Evolutionary conservation across 257 asterid genomes (phyloP).

Genomic region (Solanum bukasovii): DNA sequence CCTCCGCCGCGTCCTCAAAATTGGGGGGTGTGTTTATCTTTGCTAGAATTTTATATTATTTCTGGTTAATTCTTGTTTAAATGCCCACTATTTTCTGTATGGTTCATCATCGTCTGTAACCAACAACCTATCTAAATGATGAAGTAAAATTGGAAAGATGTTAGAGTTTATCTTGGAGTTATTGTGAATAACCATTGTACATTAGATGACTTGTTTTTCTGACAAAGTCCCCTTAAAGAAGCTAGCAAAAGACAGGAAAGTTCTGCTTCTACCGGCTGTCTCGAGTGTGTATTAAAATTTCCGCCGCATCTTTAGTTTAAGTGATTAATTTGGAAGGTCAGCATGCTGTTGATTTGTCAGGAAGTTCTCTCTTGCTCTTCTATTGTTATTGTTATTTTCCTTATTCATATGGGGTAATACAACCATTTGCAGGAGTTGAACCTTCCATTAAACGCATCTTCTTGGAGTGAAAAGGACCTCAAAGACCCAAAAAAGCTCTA

Average conservation of each 20-base stretch:
- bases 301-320: not conserved
- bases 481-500: slow-evolving; percentile 86
- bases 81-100: not conserved
- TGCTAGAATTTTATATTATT: not conserved
- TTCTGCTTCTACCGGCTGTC: not conserved
- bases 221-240: not conserved
- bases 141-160: not conserved
- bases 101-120: not conserved
- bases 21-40: slow-evolving; percentile 63
- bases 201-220: not conserved
- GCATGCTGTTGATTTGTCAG: not conserved
- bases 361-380: not conserved
- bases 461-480: slow-evolving; percentile 78
- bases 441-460: slow-evolving; percentile 71
- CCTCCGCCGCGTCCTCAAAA: slow-evolving; percentile 79
- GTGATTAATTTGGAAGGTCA: not conserved
- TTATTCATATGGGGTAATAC: not conserved
- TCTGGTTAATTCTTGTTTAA: not conserved
- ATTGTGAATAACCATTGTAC: not conserved
- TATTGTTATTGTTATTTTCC: not conserved
- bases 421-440: slow-evolving; percentile 54
- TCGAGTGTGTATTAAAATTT: not conserved
- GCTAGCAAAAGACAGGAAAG: not conserved
- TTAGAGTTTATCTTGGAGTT: not conserved
- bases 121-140: not conserved